A percentile compares a stretch with the other conserved stretches of the same genome.
These are phyloP conservation scores for Fraxinus americana DNA, from an alignment of 257 asterid genomes.

Conservation along the genomic window DNA sequence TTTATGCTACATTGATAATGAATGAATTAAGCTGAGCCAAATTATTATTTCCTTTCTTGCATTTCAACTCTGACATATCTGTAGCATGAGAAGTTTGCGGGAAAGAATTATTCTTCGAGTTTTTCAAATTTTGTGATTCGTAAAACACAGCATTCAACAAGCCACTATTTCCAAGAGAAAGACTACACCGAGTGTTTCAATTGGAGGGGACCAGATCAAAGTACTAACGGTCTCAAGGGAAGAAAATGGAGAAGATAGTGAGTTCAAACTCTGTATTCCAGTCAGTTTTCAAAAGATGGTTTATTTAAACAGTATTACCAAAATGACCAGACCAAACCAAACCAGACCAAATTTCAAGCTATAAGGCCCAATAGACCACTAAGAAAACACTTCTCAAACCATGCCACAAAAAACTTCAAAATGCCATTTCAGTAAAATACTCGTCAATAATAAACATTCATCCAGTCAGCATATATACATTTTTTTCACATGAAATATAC, in stretches of 20 bases:
- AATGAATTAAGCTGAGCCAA: no score
- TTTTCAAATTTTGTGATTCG: conserved; percentile 48
- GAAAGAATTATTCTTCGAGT: conserved; percentile 30
- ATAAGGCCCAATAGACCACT: neutral
- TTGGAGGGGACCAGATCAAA: conserved; percentile 55
- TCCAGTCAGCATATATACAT: neutral
- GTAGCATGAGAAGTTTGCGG: conserved; percentile 34
- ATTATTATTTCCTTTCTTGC: no score
- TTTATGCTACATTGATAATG: no score
- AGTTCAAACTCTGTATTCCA: conserved; percentile 51
- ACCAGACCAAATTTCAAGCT: neutral
- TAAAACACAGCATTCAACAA: conserved; percentile 61
- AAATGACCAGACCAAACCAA: neutral
- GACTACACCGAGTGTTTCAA: conserved; percentile 39
- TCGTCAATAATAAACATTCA: neutral
- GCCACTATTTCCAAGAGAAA: conserved; percentile 60
- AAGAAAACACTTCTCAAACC: neutral
- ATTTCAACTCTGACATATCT: conserved; percentile 10
- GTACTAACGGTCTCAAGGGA: conserved; percentile 58
- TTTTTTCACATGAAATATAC: neutral
- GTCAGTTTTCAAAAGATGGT: no score
- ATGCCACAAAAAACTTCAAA: neutral
- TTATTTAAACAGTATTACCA: neutral
- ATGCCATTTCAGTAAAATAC: neutral
- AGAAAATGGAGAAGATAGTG: conserved; percentile 65